Conservation (phyloP, 2,329 filamentous ascomycete species). For the Davidsoniella eucalypti region DNA sequence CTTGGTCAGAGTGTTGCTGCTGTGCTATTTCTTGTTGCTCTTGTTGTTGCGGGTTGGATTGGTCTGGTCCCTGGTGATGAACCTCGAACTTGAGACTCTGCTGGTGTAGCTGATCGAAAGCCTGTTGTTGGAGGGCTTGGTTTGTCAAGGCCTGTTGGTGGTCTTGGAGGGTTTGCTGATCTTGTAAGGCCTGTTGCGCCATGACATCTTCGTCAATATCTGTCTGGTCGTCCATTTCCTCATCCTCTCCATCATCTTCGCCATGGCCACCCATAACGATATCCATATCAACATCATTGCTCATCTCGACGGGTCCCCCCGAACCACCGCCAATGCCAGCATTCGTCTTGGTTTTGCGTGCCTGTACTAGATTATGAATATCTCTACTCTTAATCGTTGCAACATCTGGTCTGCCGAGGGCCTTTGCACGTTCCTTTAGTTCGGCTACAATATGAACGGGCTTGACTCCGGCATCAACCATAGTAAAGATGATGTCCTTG, state of each 20-base stretch:
- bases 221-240: background rate
- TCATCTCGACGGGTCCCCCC: background rate
- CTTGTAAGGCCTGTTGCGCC: background rate
- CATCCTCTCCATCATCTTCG: background rate
- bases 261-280: background rate
- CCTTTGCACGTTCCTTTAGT: conserved; percentile 7
- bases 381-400: conserved; percentile 11
- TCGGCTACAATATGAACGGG: conserved; percentile 12
- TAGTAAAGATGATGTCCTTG: conserved; percentile 11
- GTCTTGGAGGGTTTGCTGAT: too few relatives aligned
- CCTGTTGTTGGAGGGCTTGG: background rate
- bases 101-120: too few relatives aligned
- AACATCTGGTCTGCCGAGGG: conserved; percentile 4
- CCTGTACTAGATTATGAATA: conserved; percentile 12
- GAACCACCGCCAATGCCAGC: too few relatives aligned
- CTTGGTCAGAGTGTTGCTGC: background rate
- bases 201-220: background rate
- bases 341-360: conserved; percentile 3
- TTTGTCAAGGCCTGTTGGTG: background rate
- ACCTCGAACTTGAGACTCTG: too few relatives aligned
- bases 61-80: background rate
- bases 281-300: conserved; percentile 6
- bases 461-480: conserved; percentile 12
- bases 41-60: background rate
- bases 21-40: background rate